These are phyloP conservation scores for Anisodus acutangulus DNA, from an alignment of 257 asterid species.

Conservation along the genomic window DNA sequence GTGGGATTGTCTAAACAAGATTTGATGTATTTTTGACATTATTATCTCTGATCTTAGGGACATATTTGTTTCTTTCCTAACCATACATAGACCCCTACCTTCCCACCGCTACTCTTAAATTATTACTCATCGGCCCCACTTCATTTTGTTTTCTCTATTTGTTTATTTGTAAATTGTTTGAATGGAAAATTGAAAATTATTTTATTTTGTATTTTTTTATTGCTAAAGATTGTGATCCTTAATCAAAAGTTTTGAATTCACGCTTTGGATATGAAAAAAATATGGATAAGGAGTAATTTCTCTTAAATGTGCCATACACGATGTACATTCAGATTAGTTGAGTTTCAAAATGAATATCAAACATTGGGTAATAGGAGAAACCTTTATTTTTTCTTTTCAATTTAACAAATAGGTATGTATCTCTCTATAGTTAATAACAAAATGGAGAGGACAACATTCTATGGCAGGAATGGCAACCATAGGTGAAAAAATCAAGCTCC, in stretches of 20 bases:
- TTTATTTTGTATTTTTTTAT: not conserved
- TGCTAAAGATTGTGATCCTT: not conserved
- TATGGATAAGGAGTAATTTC: too few relatives aligned
- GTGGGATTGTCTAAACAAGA: conserved; percentile 31
- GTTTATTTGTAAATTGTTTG: conserved; percentile 10
- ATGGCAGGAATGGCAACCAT: not conserved
- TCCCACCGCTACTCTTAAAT: conserved; percentile 31
- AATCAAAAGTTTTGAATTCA: not conserved
- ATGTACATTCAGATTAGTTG: not conserved
- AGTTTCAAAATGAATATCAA: rapidly evolving
- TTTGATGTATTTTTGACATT: conserved; percentile 46
- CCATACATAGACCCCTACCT: conserved; percentile 41
- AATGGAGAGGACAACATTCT: not conserved
- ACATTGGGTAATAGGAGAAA: not conserved
- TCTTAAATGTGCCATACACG: too few relatives aligned
- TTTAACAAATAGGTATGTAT: conserved; percentile 19
- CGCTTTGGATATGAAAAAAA: not conserved
- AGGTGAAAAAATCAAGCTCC: not conserved
- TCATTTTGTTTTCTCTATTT: conserved; percentile 12
- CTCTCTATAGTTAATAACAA: not conserved
- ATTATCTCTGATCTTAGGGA: conserved; percentile 28
- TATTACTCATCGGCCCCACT: not conserved
- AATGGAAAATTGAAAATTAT: not conserved
- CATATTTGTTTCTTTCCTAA: conserved; percentile 44
- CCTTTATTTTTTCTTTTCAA: not conserved